Evolutionary conservation across 2,329 filamentous ascomycete genomes (phyloP).

Genomic region (Fusarium lateritium): DNA sequence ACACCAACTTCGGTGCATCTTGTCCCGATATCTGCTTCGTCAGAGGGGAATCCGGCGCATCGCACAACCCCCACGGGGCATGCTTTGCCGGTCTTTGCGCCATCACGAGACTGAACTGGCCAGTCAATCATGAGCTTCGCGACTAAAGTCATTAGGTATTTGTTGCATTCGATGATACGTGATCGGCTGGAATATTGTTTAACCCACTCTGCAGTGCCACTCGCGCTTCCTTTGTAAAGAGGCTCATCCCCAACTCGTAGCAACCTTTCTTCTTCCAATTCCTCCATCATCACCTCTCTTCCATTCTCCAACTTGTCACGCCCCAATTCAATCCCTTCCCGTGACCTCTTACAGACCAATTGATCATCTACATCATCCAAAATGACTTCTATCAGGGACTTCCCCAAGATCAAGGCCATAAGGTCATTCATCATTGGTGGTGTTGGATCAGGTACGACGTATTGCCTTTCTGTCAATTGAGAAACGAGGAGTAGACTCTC

Average conservation of each 20-base stretch:
- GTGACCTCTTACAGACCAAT: background rate
- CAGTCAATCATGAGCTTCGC: slow-evolving; percentile 26
- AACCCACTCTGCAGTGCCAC: slow-evolving; percentile 35
- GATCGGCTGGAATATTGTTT: slow-evolving; percentile 27
- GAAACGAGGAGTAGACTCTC: slow-evolving; percentile 4
- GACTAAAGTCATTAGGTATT: slow-evolving; percentile 1
- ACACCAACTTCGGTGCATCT: slow-evolving; percentile 41
- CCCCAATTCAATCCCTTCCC: background rate
- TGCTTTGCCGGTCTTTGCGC: slow-evolving; percentile 28
- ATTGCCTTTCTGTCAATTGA: background rate
- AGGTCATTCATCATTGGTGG: slow-evolving; percentile 76
- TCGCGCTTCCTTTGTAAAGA: slow-evolving; percentile 39
- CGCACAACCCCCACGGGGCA: slow-evolving; percentile 15
- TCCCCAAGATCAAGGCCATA: slow-evolving; percentile 83
- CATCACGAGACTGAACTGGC: slow-evolving; percentile 36
- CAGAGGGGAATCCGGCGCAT: slow-evolving; percentile 35
- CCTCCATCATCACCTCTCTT: slow-evolving; percentile 7
- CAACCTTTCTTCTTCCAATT: slow-evolving; percentile 8
- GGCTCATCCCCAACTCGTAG: slow-evolving; percentile 28
- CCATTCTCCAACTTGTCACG: background rate
- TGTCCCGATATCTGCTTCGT: slow-evolving; percentile 35
- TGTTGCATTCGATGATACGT: slow-evolving; percentile 23
- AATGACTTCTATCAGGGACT: slow-evolving; percentile 69
- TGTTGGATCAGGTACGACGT: slow-evolving; percentile 51
- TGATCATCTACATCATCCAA: background rate